phyloP scores from a whole-genome alignment of 495 filamentous ascomycete species.

The Oidiodendron maius region DNA sequence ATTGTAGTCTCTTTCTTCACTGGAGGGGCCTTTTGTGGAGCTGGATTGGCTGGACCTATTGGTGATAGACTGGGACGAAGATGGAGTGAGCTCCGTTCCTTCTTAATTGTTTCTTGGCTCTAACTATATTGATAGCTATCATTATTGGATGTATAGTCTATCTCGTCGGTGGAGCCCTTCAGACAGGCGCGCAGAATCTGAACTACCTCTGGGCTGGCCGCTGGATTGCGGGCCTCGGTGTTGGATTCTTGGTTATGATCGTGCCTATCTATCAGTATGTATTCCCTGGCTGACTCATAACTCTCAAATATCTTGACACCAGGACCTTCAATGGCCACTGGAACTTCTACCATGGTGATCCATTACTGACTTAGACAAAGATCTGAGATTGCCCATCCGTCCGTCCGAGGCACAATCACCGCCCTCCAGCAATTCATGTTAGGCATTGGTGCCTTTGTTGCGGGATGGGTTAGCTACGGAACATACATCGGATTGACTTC shows the following conservation, averaged over 20 bases:
- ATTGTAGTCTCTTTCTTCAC: constrained; percentile 67
- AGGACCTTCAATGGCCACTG: no score
- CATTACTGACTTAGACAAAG: constrained; percentile 1
- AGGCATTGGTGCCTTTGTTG: constrained; percentile 45
- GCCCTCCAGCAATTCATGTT: constrained; percentile 57
- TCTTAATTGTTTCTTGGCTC: no score
- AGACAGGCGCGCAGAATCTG: constrained; percentile 34
- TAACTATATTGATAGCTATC: constrained; percentile 12
- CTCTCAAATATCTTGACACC: no score
- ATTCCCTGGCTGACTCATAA: no score
- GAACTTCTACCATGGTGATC: no score
- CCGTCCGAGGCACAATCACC: constrained; percentile 45
- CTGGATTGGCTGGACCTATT: constrained; percentile 41
- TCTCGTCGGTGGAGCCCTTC: constrained; percentile 30
- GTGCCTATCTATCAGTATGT: constrained; percentile 30
- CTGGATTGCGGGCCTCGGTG: constrained; percentile 46
- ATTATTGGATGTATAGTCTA: constrained; percentile 32
- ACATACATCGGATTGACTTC: constrained; percentile 25
- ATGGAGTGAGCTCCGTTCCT: no score
- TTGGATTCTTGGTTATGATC: constrained; percentile 50
- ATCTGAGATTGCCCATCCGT: constrained; percentile 50
- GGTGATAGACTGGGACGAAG: constrained; percentile 27
- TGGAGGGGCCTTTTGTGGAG: constrained; percentile 53
- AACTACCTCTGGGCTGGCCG: constrained; percentile 33
- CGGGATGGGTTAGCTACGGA: constrained; percentile 38